phyloP scores from a whole-genome alignment of 2,329 filamentous ascomycete species.

The Periconia sp. region DNA sequence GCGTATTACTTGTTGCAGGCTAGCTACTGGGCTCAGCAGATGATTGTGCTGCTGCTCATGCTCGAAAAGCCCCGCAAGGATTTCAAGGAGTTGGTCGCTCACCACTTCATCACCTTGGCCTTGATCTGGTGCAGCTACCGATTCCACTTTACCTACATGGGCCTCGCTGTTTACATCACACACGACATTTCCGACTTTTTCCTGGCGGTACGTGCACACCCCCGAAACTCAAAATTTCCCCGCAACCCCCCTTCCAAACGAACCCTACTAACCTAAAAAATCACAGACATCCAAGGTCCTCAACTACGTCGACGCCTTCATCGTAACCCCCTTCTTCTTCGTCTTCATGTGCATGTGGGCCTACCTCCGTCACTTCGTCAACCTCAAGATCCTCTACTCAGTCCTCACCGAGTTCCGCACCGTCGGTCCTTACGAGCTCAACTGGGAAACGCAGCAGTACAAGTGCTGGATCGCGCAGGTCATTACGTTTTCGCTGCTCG shows the following conservation, averaged over 20 bases:
- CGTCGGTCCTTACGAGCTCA: slow-evolving; percentile 71
- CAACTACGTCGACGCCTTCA: slow-evolving; percentile 80
- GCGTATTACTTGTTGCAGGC: slow-evolving; percentile 95
- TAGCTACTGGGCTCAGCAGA: slow-evolving; percentile 94
- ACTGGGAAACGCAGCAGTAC: slow-evolving; percentile 77
- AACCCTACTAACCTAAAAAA: neutral
- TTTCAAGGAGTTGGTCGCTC: slow-evolving; percentile 87
- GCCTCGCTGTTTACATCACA: slow-evolving; percentile 88
- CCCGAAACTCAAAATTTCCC: too few relatives aligned
- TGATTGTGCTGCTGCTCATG: slow-evolving; percentile 80
- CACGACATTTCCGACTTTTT: slow-evolving; percentile 96
- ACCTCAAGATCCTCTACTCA: slow-evolving; percentile 74
- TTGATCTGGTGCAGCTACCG: slow-evolving; percentile 87
- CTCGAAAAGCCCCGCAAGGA: slow-evolving; percentile 94
- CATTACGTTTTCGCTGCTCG: slow-evolving; percentile 67
- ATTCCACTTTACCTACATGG: slow-evolving; percentile 97
- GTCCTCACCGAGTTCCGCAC: slow-evolving; percentile 75
- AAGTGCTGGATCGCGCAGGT: slow-evolving; percentile 71
- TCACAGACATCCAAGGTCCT: slow-evolving; percentile 81
- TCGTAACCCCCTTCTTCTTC: slow-evolving; percentile 83
- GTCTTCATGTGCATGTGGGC: slow-evolving; percentile 82
- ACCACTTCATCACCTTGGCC: slow-evolving; percentile 85
- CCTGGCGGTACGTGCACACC: slow-evolving; percentile 69
- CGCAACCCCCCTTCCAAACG: too few relatives aligned
- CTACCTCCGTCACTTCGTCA: slow-evolving; percentile 85